Evolutionary conservation across 2,329 filamentous ascomycete species (phyloP).

Genomic region (Cylindrodendrum hubeiense): DNA sequence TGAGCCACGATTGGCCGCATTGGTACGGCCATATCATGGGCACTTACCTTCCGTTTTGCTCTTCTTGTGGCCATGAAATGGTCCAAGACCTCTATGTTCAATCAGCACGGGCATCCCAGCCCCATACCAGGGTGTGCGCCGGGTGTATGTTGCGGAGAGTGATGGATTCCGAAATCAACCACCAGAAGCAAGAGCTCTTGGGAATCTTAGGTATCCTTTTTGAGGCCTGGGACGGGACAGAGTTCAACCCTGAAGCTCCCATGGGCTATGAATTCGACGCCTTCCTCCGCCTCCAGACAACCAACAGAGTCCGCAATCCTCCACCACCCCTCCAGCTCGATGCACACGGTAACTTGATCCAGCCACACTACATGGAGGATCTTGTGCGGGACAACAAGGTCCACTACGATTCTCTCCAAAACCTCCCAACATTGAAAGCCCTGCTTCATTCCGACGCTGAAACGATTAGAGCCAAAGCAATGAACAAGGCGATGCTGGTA

Average conservation of each 20-base stretch:
- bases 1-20: slow-evolving; percentile 34
- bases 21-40: slow-evolving; percentile 46
- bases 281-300: slow-evolving; percentile 40
- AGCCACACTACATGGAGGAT: slow-evolving; percentile 6
- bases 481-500: slow-evolving; percentile 26
- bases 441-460: not conserved
- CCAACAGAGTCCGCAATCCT: slow-evolving; percentile 16
- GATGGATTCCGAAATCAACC: slow-evolving; percentile 48
- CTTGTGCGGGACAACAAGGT: slow-evolving; percentile 45
- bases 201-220: slow-evolving; percentile 40
- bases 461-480: not conserved
- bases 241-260: slow-evolving; percentile 50
- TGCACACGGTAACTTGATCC: slow-evolving; percentile 27
- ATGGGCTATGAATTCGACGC: slow-evolving; percentile 29
- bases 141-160: slow-evolving; percentile 45
- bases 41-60: slow-evolving; percentile 43
- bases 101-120: not conserved
- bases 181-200: slow-evolving; percentile 40
- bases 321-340: slow-evolving; percentile 15
- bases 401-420: slow-evolving; percentile 46
- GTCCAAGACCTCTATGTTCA: slow-evolving; percentile 47
- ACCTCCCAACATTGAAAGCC: slow-evolving; percentile 41
- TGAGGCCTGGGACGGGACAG: slow-evolving; percentile 37
- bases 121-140: slow-evolving; percentile 41
- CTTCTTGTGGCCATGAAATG: slow-evolving; percentile 51